Evolutionary conservation across 2,329 filamentous ascomycete genomes (phyloP).

Genomic region (Helotiales sp.): DNA sequence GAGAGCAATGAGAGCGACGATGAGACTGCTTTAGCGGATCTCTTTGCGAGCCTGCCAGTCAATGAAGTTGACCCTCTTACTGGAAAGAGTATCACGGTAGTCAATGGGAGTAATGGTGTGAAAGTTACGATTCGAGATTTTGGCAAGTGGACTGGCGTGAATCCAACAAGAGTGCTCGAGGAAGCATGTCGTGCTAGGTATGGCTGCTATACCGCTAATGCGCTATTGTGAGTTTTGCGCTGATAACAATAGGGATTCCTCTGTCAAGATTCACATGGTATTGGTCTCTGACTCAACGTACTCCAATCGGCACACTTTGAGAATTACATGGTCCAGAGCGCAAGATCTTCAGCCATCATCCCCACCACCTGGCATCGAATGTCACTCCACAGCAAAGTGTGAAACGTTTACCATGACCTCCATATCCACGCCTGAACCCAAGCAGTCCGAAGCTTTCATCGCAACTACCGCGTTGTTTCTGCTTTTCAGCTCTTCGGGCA

Average conservation of each 20-base stretch:
- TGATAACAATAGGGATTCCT: slow-evolving; percentile 58
- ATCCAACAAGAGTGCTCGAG: slow-evolving; percentile 74
- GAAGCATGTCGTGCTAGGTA: slow-evolving; percentile 84
- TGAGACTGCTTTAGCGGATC: slow-evolving; percentile 52
- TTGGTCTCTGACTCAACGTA: slow-evolving; percentile 73
- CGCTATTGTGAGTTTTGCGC: background rate
- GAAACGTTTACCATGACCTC: slow-evolving; percentile 73
- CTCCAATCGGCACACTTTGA: slow-evolving; percentile 73
- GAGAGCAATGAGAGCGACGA: slow-evolving; percentile 52
- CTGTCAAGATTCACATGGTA: slow-evolving; percentile 65
- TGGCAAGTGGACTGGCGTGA: slow-evolving; percentile 77
- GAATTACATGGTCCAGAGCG: slow-evolving; percentile 76
- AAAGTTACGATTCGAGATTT: slow-evolving; percentile 75
- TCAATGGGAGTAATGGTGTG: slow-evolving; percentile 51
- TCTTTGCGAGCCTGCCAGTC: slow-evolving; percentile 62
- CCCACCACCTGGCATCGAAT: slow-evolving; percentile 32
- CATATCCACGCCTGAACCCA: slow-evolving; percentile 70
- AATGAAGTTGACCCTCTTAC: slow-evolving; percentile 58
- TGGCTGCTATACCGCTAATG: slow-evolving; percentile 12
- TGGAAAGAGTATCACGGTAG: slow-evolving; percentile 57
- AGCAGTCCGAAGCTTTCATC: slow-evolving; percentile 85
- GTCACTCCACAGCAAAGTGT: slow-evolving; percentile 42
- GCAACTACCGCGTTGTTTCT: slow-evolving; percentile 81
- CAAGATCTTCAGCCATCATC: slow-evolving; percentile 53
- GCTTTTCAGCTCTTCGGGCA: slow-evolving; percentile 72